Evolutionary conservation across 1,139 yeast genomes (phyloP).

Genomic region (Pichia sp.): DNA sequence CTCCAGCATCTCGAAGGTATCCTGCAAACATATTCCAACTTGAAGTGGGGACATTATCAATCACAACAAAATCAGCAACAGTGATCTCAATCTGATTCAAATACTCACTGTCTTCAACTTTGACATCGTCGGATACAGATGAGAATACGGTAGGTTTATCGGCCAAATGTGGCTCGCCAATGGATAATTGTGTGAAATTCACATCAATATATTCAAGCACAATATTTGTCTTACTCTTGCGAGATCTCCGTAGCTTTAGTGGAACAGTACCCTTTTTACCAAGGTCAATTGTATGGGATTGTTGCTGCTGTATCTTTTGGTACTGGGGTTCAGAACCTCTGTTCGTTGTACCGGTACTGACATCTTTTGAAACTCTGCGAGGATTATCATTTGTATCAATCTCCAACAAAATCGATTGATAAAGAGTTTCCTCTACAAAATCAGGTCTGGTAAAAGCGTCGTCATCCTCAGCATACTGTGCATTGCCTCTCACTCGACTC

Average conservation of each 20-base stretch:
- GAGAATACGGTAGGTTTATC: constrained; percentile 17
- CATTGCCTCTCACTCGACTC: too few relatives aligned
- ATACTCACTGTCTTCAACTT: constrained; percentile 34
- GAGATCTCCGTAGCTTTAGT: constrained; percentile 59
- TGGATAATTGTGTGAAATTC: constrained; percentile 38
- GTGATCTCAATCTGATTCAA: constrained; percentile 39
- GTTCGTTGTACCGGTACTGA: too few relatives aligned
- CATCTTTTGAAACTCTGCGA: constrained; percentile 1
- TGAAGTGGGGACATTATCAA: constrained; percentile 79
- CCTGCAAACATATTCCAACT: constrained; percentile 87
- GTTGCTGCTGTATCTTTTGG: too few relatives aligned
- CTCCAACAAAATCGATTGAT: constrained; percentile 66
- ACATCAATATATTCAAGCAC: constrained; percentile 49
- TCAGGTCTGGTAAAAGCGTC: constrained; percentile 31
- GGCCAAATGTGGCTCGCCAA: constrained; percentile 34
- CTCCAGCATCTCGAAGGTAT: constrained; percentile 60
- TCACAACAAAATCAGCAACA: constrained; percentile 50
- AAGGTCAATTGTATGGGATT: constrained; percentile 16
- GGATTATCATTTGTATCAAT: constrained; percentile 44
- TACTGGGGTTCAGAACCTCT: background rate
- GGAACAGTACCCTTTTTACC: constrained; percentile 28
- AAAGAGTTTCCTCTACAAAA: constrained; percentile 66
- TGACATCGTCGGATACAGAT: constrained; percentile 15
- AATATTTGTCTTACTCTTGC: constrained; percentile 51
- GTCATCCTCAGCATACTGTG: background rate